Percentiles rank a stretch among this genome's conserved stretches.
Conservation (phyloP, 2,329 filamentous ascomycete species). For the Aspergillus flavus region DNA sequence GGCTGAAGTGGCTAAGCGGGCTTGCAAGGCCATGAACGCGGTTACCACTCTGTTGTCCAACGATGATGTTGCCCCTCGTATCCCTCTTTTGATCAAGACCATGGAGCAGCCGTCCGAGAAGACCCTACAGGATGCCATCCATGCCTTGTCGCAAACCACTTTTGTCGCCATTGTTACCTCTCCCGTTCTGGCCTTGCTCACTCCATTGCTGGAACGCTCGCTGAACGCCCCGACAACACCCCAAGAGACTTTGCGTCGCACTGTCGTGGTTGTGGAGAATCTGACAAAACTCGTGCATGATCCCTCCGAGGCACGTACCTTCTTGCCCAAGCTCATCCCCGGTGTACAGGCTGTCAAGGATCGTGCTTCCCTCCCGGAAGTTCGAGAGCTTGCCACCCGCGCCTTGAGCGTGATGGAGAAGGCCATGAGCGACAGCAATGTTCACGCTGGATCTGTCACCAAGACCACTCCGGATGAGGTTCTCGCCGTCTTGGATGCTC, state of each 20-base stretch:
- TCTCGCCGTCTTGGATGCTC: conserved; percentile 70
- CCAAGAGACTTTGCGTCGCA: conserved; percentile 93
- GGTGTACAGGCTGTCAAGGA: conserved; percentile 89
- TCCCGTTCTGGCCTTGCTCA: conserved; percentile 89
- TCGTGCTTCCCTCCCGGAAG: conserved; percentile 89
- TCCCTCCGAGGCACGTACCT: conserved; percentile 89
- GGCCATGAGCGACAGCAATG: conserved; percentile 75
- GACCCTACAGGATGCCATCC: conserved; percentile 91
- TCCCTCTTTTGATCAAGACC: conserved; percentile 87
- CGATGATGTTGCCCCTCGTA: conserved; percentile 91
- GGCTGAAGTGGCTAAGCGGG: conserved; percentile 78
- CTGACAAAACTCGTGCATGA: conserved; percentile 97
- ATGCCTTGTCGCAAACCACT: conserved; percentile 95
- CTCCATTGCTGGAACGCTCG: conserved; percentile 89
- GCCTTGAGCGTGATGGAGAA: conserved; percentile 87
- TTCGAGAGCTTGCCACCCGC: conserved; percentile 83
- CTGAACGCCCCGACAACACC: conserved; percentile 88
- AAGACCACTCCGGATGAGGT: conserved; percentile 72
- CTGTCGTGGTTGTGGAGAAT: conserved; percentile 95
- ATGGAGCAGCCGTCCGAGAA: conserved; percentile 93
- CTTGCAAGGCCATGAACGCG: conserved; percentile 88
- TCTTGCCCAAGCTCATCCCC: conserved; percentile 90
- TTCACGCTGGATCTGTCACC: conserved; percentile 59
- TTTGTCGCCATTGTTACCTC: conserved; percentile 96
- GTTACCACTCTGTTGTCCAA: conserved; percentile 89